Evolutionary conservation across 1,284 basidiomycete genomes (phyloP), one percentile per base, ranked within the genome.

Genomic region (Cutaneotrichosporon cavernicola): DNA sequence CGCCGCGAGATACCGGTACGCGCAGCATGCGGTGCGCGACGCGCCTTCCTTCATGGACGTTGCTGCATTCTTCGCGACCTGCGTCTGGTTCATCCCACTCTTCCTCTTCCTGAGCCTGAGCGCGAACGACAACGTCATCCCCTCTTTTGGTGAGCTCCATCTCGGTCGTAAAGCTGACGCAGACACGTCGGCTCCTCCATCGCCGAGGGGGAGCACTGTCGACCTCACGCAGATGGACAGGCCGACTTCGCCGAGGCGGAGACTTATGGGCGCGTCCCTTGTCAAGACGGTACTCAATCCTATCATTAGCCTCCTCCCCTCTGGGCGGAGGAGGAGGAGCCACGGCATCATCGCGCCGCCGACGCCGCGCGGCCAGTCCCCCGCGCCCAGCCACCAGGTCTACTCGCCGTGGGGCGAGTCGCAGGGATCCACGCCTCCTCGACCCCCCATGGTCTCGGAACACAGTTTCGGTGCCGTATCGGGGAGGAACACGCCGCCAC

Each of bases 71-170:
- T 81, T 81, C 11, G 84, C 82, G 49, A 84, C 83, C 62, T 85
- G 83, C 4, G 89, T 97, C 6, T 97, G 94, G 94, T 86, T 93
- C 59, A 87, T 89, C 18, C 92, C 93, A 8, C 80, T 97, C 34
- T 97, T 93, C 80, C 81, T 97, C 30, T 97, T 97, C 83, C 82
- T 97, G 69, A 95, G 92, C 75, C 82, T 97, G 62, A 95, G 91
- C 70, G 94, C 94, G 11, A 97, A 96, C 70, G 95, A 97, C 76
- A 92, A 97, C 73, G 91, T 92, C 2, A 84, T 97, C 14, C 95
- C 94, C 1, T 82, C 80, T 0, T 74, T 78, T 59, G 73, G 80
- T 79, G 56, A 72, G 78, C 73, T 21, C 77, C 71, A 34, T 84
- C 85, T 34, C 91, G 86, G 76, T 21, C 1, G 26, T 3, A 26